Evolutionary conservation across 345 rosid genomes (phyloP), one percentile per base, ranked within the genome.

Genomic region (Eutrema heterophyllum): DNA sequence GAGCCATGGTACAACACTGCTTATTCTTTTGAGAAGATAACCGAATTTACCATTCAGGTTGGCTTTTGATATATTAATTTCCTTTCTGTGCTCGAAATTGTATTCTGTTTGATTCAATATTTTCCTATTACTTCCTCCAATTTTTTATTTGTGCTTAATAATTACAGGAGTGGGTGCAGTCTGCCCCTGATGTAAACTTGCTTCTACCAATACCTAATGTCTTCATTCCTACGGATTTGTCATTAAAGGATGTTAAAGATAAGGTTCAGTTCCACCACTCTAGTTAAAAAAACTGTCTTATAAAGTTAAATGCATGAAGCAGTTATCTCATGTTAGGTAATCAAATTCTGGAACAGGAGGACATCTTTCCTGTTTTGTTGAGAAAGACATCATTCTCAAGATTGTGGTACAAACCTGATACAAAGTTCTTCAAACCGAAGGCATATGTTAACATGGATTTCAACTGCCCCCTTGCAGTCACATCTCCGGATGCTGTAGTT

Each of bases 1-100:
- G 97, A 94, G 83, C 97, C 97, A 67, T 94, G 96, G 96, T 93
- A 91, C 76, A 84, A 86, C 73, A 93, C 97, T 45, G 82, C 91
- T 61, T 89, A 89, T 79, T 81, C 86, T 39, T 59, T 89, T 51
- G 93, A 86, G 81, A 84, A 80, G 79, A 74, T 89, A 71, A 80
- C 72, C 1, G 44, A 74, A 64, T 69, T 78, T 56, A 62, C 62
- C 52, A 86, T 90, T 80, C 81, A 93, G 97, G 97, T 91, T 66
- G 48, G 84, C 49, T 43, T 68, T 59, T 50, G 36, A 30, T 57
- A 51, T 45, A 11, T 54, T 52, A 21, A 32, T 16, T 26, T 38
- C 11, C 54, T 29, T 2, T 2, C 4, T 29, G 4, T 29, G 32
- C 4, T 30, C 5, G 33, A 5, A 30, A 6, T 30, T 30, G 5